Base-by-base conservation (phyloP, 371 early-diverging fungal genomes). In the Gilbertella persicaria region DNA sequence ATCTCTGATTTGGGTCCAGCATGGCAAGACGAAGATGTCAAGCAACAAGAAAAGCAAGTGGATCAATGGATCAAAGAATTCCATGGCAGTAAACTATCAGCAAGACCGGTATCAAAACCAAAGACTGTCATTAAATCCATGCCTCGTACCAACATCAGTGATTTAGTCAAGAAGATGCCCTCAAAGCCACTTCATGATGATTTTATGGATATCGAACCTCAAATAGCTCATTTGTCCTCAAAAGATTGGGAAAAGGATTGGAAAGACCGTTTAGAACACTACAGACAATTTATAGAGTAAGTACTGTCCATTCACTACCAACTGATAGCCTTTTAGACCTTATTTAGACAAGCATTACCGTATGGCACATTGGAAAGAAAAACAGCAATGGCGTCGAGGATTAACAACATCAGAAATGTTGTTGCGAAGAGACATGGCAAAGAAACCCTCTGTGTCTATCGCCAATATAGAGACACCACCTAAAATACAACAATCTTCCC, bases 21-120 rank as follows among this genome's bases (percentile, higher is more conserved):
- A n/a, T 86, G 86, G 86, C 47, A 81, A 8, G 57, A 64, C 0
- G 75, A 73, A 10, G 72, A 79, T 20, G 80, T 83, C 4, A 80
- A 73, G 35, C 59, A 67, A 14, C 66, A 75, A 12, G 84, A 81
- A 48, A 61, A 62, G 10, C 61, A 83, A 40, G 72, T 86, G 3
- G 69, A 78, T 26, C 43, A 37, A 17, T 83, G 84, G 83, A 66
- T 83, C 19, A 78, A 73, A 42, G 72, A 83, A 25, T 81, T 73
- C 38, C 86, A 85, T 49, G 43, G 49, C 10, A 50, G 70, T 3
- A 57, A 50, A 24, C 66, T 67, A 52, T 5, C 63, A 9, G 30
- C 59, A 16, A 28, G 50, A 37, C 54, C 66, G 12, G 59, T 44
- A 35, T 43, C 58, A 33, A 62, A 63, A 24, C 50, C 58, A 4